Evolutionary conservation across 495 filamentous ascomycete genomes (phyloP).

Genomic region (Pseudoneurospora amorphoporcata): DNA sequence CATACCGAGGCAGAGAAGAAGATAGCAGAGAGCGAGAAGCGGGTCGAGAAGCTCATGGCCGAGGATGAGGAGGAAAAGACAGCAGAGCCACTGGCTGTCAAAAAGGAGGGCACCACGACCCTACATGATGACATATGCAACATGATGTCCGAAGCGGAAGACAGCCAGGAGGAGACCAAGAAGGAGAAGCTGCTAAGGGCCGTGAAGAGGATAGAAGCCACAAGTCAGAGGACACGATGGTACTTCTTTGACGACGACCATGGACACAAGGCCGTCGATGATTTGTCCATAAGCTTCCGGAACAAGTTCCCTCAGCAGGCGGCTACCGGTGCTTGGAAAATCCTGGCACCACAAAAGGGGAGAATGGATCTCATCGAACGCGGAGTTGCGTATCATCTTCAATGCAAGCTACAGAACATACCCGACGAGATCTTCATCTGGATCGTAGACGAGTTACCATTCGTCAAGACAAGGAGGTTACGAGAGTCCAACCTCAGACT

Average conservation of each 20-base stretch:
- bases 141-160: slow-evolving; percentile 37
- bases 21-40: slow-evolving; percentile 46
- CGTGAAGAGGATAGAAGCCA: slow-evolving; percentile 64
- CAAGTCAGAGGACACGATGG: slow-evolving; percentile 48
- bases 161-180: slow-evolving; percentile 42
- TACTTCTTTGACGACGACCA: slow-evolving; percentile 50
- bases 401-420: slow-evolving; percentile 38
- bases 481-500: slow-evolving; percentile 53
- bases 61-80: slow-evolving; percentile 17
- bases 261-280: slow-evolving; percentile 1
- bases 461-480: slow-evolving; percentile 50
- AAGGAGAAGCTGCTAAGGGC: slow-evolving; percentile 54
- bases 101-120: slow-evolving; percentile 9
- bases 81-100: slow-evolving; percentile 9
- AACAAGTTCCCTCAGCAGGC: slow-evolving; percentile 23
- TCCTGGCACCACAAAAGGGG: slow-evolving; percentile 35
- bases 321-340: slow-evolving; percentile 26
- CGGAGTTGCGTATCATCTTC: slow-evolving; percentile 53
- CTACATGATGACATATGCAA: slow-evolving; percentile 27
- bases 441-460: slow-evolving; percentile 59
- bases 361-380: slow-evolving; percentile 57
- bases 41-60: slow-evolving; percentile 27
- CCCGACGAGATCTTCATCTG: slow-evolving; percentile 65
- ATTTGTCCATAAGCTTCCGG: slow-evolving; percentile 18
- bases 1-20: slow-evolving; percentile 47